phyloP scores from a whole-genome alignment of 345 rosid species.

The Gossypium bickii region DNA sequence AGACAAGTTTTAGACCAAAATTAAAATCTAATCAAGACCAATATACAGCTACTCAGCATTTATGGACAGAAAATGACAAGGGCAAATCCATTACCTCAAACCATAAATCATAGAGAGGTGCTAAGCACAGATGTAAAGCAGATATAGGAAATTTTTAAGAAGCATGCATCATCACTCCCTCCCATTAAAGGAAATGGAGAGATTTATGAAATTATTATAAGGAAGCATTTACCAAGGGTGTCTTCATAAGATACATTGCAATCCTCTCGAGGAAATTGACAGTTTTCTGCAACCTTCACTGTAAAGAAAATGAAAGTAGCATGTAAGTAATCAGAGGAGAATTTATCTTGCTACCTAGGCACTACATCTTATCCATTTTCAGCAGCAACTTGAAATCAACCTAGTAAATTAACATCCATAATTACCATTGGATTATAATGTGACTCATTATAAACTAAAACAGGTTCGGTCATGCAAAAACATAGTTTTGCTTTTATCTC shows the following conservation, averaged over 20 bases:
- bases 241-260: not conserved
- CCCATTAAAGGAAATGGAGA: not conserved
- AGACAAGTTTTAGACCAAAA: not conserved
- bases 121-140: no score
- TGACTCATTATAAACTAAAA: not conserved
- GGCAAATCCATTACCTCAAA: no score
- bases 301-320: not conserved
- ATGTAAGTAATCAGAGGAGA: not conserved
- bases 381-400: not conserved
- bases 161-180: not conserved
- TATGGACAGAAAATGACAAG: not conserved
- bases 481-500: not conserved
- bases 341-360: not conserved
- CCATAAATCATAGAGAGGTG: no score
- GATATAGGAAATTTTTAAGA: not conserved
- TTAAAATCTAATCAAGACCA: slow-evolving; percentile 1
- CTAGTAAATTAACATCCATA: not conserved
- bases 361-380: not conserved
- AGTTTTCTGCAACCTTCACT: slow-evolving; percentile 8
- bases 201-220: not conserved
- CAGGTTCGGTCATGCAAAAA: not conserved
- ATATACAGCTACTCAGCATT: not conserved
- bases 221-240: not conserved
- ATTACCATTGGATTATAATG: not conserved
- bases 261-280: slow-evolving; percentile 1